Conservation (phyloP, 805 yeast species). For the Kockiozyma suomiensis region DNA sequence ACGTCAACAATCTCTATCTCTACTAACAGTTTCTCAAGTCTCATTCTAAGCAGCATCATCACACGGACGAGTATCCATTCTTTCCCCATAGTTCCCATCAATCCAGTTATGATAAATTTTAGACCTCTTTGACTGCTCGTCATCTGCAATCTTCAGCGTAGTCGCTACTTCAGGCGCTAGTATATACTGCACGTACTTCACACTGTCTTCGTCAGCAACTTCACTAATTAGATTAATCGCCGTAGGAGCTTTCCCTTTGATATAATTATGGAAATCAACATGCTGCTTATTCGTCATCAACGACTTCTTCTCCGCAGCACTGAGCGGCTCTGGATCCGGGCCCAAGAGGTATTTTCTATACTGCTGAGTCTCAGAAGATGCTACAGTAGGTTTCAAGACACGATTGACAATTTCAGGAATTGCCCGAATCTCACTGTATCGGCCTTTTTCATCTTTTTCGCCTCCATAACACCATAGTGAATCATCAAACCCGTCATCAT, state of each 20-base stretch:
- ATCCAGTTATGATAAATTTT: constrained; percentile 28
- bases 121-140: constrained; percentile 25
- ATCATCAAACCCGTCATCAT: constrained; percentile 30
- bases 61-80: background rate
- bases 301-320: constrained; percentile 21
- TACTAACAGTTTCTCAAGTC: background rate
- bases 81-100: constrained; percentile 12
- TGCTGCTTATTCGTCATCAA: constrained; percentile 9
- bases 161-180: constrained; percentile 28
- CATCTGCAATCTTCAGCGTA: constrained; percentile 19
- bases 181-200: constrained; percentile 22
- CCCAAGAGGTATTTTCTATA: constrained; percentile 32
- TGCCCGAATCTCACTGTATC: constrained; percentile 7
- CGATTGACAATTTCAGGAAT: constrained; percentile 31
- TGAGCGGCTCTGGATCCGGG: constrained; percentile 26
- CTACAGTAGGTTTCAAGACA: constrained; percentile 29
- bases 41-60: background rate
- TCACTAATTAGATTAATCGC: constrained; percentile 16
- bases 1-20: too few species aligned
- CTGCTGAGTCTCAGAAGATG: constrained; percentile 28
- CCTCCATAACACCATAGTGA: constrained; percentile 28
- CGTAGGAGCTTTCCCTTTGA: constrained; percentile 48
- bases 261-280: constrained; percentile 53
- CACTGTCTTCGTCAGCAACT: constrained; percentile 25
- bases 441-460: constrained; percentile 18